These are phyloP conservation scores for Cyberlindnera xylosilytica DNA, from an alignment of 805 yeast genomes.

Conservation along the genomic window DNA sequence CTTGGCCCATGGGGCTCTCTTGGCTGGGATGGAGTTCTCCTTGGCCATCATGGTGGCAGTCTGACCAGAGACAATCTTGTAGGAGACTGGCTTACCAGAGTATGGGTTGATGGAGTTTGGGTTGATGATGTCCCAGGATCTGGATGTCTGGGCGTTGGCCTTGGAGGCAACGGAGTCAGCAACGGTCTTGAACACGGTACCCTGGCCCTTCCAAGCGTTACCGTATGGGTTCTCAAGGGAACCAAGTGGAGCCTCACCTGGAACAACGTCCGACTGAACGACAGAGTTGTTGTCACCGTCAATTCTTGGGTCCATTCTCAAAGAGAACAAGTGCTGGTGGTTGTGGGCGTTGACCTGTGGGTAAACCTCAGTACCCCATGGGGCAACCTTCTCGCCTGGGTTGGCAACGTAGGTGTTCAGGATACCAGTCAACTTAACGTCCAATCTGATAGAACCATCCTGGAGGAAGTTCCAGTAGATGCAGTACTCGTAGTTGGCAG, in stretches of 20 bases:
- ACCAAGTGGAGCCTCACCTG: constrained; percentile 59
- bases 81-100: constrained; percentile 73
- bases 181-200: constrained; percentile 65
- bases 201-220: constrained; percentile 67
- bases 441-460: constrained; percentile 80
- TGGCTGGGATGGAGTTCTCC: constrained; percentile 68
- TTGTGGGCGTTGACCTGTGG: constrained; percentile 82
- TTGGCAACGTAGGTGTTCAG: constrained; percentile 67
- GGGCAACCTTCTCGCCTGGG: constrained; percentile 64
- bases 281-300: constrained; percentile 80
- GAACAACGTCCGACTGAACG: constrained; percentile 60
- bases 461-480: constrained; percentile 80
- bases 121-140: constrained; percentile 78
- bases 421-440: constrained; percentile 78
- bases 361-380: constrained; percentile 79
- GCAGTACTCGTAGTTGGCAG: constrained; percentile 78
- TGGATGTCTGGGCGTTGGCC: constrained; percentile 56
- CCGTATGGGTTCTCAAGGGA: constrained; percentile 73
- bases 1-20: constrained; percentile 82
- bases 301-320: constrained; percentile 76
- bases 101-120: constrained; percentile 63
- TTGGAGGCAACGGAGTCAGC: constrained; percentile 57
- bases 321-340: constrained; percentile 79
- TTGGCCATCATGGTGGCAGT: constrained; percentile 71
- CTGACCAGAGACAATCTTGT: constrained; percentile 73